phyloP scores from a whole-genome alignment of 2,329 filamentous ascomycete species.

The Hawksworthiomyces lignivorus region DNA sequence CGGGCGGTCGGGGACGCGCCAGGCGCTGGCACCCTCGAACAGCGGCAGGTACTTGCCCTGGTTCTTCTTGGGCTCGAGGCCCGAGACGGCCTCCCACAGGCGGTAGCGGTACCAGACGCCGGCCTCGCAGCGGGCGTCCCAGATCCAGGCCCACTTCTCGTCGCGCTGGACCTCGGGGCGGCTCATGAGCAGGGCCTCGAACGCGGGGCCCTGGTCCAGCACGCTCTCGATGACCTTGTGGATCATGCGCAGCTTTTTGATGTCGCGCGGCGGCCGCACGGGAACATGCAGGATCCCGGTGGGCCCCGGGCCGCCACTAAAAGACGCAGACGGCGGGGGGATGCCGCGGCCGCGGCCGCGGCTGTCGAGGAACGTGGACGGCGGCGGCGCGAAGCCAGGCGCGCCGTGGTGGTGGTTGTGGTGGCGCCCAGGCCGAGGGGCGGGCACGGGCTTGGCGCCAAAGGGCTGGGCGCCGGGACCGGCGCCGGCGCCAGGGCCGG shows the following conservation, averaged over 20 bases:
- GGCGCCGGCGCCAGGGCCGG: conserved; percentile 19
- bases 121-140: conserved; percentile 70
- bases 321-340: conserved; percentile 58
- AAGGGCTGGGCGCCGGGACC: conserved; percentile 25
- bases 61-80: conserved; percentile 38
- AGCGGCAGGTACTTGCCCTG: conserved; percentile 53
- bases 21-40: conserved; percentile 70
- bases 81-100: conserved; percentile 78
- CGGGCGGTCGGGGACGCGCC: conserved; percentile 65
- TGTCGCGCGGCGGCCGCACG: conserved; percentile 67
- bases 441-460: conserved; percentile 11
- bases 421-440: neutral
- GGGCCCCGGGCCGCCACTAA: conserved; percentile 34
- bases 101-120: conserved; percentile 92
- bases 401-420: neutral
- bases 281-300: conserved; percentile 55
- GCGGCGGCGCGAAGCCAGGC: conserved; percentile 64
- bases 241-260: conserved; percentile 73
- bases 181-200: conserved; percentile 88
- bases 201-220: conserved; percentile 72
- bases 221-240: conserved; percentile 81
- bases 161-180: conserved; percentile 74
- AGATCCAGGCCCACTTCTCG: conserved; percentile 91
- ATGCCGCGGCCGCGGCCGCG: conserved; percentile 21
- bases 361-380: conserved; percentile 32